phyloP scores from a whole-genome alignment of 2,329 filamentous ascomycete genomes.

The Fusarium compactum region DNA sequence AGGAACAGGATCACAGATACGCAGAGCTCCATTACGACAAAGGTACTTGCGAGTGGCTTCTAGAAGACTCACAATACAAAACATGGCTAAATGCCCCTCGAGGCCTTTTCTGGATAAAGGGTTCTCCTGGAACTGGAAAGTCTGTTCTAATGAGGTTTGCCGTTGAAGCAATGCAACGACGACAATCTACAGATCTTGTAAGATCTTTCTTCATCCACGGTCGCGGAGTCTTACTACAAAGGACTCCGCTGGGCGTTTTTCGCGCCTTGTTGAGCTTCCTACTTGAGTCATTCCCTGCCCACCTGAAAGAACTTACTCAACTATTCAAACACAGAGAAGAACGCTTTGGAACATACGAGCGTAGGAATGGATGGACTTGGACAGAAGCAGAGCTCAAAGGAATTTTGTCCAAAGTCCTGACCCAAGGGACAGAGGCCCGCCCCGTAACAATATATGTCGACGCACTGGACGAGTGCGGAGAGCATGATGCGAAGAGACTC shows the following conservation, averaged over 20 bases:
- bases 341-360: background rate
- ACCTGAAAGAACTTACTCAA: fast-evolving
- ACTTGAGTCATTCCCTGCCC: background rate
- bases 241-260: fast-evolving
- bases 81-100: background rate
- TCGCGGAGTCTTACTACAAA: fast-evolving
- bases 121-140: constrained; percentile 4
- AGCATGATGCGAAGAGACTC: fast-evolving
- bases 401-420: background rate
- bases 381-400: background rate
- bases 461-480: background rate
- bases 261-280: background rate
- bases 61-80: background rate
- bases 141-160: background rate
- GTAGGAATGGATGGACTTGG: background rate
- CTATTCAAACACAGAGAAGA: background rate
- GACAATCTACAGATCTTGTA: background rate
- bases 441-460: background rate
- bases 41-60: background rate
- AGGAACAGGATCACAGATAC: constrained; percentile 4
- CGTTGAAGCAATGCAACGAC: background rate
- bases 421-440: fast-evolving
- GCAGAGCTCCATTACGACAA: fast-evolving
- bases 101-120: constrained; percentile 2
- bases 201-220: background rate